Evolutionary conservation across 306 rosid species (phyloP), one percentile per base, ranked within the genome.

Genomic region (Carpinus viminea): DNA sequence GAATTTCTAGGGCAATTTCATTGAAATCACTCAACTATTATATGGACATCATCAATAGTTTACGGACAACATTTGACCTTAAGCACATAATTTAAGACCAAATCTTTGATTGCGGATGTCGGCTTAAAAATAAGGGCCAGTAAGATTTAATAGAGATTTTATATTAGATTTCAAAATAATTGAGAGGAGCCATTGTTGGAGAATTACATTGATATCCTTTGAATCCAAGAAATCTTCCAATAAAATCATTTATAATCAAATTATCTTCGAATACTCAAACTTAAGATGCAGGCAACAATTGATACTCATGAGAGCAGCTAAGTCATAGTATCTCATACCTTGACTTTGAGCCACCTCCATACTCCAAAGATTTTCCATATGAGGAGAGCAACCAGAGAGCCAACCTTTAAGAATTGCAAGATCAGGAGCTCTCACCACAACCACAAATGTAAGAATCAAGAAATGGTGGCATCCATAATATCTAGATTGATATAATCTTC

Each of bases 401-500:
- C 72, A 36, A 66, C 8, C 72, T 68, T 18, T n/a, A 28, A 18
- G 28, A 66, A 66, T 43, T 16, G 51, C 8, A 17, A 66, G 51
- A 68, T n/a, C 72, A 41, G 41, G 26, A 41, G 70, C 70, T 64
- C 70, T 64, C 47, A 36, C 47, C 47, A 64, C 15, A 31, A 61
- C 47, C 47, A 64, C 15, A 31, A 61, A 31, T 28, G 68, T 6
- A 61, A 52, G 61, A 55, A 64, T 34, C 70, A 64, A 69, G 53
- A 6, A 46, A 12, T 34, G 48, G 4, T 8, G 18, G n/a, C 45
- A 72, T 48, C 16, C 50, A 78, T 50, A 68, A 66, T 61, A 83
- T 81, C 83, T 77, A 82, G 38, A 51, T 34, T 18, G 82, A 48
- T 9, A 82, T 36, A 81, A 72, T 82, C 74, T 69, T 75, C 51